Base-by-base conservation (phyloP, 371 early-diverging fungal genomes). In the Mortierella sp. region DNA sequence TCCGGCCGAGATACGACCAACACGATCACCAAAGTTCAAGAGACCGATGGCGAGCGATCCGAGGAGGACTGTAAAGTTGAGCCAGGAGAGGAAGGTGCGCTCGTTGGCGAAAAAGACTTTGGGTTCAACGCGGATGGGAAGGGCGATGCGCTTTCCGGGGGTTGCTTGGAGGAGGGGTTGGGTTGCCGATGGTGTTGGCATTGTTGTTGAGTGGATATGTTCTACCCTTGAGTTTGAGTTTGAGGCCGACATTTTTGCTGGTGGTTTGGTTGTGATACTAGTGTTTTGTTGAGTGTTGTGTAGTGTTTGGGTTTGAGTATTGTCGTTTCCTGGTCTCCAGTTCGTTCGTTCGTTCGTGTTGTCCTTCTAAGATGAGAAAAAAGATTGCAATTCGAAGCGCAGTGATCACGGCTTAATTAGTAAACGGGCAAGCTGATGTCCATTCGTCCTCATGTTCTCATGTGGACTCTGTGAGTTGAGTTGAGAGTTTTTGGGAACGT, bases 51-150 rank as follows among this genome's bases (percentile, higher is more conserved):
- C 93, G 5, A 96, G 88, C 8, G 94, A 93, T 4, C 95, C 95
- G 35, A 96, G 88, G 32, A 94, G 90, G 46, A 94, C 92, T 10
- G 94, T 89, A 82, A 94, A 94, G 87, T 94, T 93, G 75, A 94
- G 92, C 95, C 95, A 94, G 43, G 97, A 95, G 75, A 99, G 90
- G 86, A 99, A 99, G 6, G 99, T 99, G 46, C 99, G 93, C 89
- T 99, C 99, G 88, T 99, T 99, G 72, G 99, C 99, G 89, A 99
- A 99, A 88, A 97, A 98, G 24, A 98, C 98, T 89, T 99, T 99
- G 75, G 99, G 99, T 81, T 99, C 99, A 4, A 98, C 95, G 11
- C 98, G 94, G 56, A 96, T 93, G 0, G 97, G 96, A 5, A 95
- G 87, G 0, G 94, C 95, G 71, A 97, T 96, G 43, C 93, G 90